Conservation (phyloP, 495 filamentous ascomycete genomes). For the Usnea hakonensis region DNA sequence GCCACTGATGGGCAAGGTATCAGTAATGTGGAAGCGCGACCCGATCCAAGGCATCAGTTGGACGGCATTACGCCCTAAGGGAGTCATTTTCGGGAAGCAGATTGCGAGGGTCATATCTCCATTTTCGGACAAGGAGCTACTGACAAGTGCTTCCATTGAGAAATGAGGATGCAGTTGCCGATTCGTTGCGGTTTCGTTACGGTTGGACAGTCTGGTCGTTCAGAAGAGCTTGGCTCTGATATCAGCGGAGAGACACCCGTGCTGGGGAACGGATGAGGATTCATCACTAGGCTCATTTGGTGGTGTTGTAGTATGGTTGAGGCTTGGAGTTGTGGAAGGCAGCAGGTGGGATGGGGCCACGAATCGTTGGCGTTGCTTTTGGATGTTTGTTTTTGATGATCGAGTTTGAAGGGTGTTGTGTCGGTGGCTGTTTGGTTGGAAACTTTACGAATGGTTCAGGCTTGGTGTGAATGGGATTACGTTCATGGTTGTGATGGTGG, state of each 20-base stretch:
- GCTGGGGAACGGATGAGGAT: background rate
- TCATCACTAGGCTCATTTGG: background rate
- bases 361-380: too few species aligned
- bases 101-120: slow-evolving; percentile 31
- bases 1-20: slow-evolving; percentile 32
- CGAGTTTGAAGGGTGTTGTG: too few species aligned
- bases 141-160: slow-evolving; percentile 24
- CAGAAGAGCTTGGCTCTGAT: slow-evolving; percentile 16
- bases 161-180: slow-evolving; percentile 35
- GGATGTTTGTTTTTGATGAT: too few species aligned
- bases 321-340: background rate
- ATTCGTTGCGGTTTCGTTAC: slow-evolving; percentile 34
- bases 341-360: background rate
- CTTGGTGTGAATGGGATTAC: too few species aligned
- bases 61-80: slow-evolving; percentile 36
- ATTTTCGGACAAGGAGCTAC: slow-evolving; percentile 5
- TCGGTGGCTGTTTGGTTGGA: too few species aligned
- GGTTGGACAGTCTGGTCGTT: slow-evolving; percentile 48
- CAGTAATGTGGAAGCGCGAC: slow-evolving; percentile 40
- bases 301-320: slow-evolving; percentile 1
- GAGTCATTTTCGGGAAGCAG: slow-evolving; percentile 45
- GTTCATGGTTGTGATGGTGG: too few species aligned
- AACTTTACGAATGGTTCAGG: too few species aligned
- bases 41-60: slow-evolving; percentile 36
- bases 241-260: background rate